Evolutionary conservation across 805 yeast genomes (phyloP), one percentile per base, ranked within the genome.

Genomic region (Ogataea saltuana): DNA sequence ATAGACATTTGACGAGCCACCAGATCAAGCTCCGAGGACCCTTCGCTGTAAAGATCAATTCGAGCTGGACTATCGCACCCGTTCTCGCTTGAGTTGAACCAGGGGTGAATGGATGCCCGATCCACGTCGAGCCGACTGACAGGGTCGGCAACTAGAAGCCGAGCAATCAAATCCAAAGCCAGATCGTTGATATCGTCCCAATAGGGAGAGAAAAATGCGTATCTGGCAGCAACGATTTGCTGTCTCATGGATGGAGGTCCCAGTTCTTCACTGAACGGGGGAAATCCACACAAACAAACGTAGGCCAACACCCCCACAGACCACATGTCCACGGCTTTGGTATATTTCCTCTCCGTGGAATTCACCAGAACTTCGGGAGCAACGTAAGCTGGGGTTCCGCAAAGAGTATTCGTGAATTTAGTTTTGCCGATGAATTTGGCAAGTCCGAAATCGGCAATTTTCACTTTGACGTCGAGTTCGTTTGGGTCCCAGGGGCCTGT

Each of bases 371-470:
- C 84, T 56, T 86, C 95, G 0, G 95, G 95, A 0, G 93, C 93
- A 15, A 86, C 93, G 57, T 86, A 86, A 0, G 91, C 88, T 0
- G 95, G 95, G 0, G 95, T 86, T 2, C 95, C 95, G 65, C 95
- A 86, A 30, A 86, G 63, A 0, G 95, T 86, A 53, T 81, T 81
- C 8, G 95, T 84, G 58, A 84, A 84, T 47, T 80, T 77, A 49
- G 79, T 65, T 53, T 83, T 88, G 6, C 91, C 91, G 33, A 85
- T 75, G 50, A 77, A 76, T 58, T 78, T 78, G 3, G 83, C 83
- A 31, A 78, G 61, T 0, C 97, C 97, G 64, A 86, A 86, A 64
- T 86, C 95, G 1, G 91, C 93, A 39, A 86, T 83, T 57, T 86
- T 86, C 8, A 86, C 88, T 46, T 52, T 50, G 11, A 85, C 75